A percentile compares a stretch with the other conserved stretches of the same genome.
These are phyloP conservation scores for Geum urbanum DNA, from an alignment of 306 rosid genomes.

Conservation along the genomic window DNA sequence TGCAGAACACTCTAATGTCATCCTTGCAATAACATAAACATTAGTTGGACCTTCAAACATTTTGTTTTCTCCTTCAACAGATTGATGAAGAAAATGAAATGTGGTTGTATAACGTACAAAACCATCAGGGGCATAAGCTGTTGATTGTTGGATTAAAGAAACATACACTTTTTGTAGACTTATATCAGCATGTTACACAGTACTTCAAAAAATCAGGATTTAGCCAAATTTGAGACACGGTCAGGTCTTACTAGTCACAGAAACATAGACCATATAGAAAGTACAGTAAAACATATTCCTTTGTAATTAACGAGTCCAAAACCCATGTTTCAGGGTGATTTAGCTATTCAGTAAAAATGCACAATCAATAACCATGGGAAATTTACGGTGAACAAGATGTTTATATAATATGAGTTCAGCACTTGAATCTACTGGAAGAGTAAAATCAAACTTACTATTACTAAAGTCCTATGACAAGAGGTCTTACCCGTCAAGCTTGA, in stretches of 20 bases:
- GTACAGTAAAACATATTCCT: neutral
- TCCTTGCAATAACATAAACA: neutral
- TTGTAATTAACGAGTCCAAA: neutral
- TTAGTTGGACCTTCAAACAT: neutral
- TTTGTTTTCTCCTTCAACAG: neutral
- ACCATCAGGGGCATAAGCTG: neutral
- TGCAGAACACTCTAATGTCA: neutral
- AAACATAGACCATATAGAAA: neutral
- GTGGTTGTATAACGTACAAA: neutral
- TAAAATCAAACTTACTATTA: neutral
- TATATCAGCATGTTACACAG: neutral
- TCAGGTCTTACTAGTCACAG: neutral
- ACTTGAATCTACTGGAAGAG: neutral
- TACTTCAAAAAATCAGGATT: neutral
- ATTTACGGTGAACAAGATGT: neutral
- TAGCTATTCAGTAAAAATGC: neutral
- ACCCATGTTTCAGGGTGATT: neutral
- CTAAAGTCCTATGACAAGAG: slow-evolving; percentile 7
- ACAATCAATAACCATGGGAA: neutral
- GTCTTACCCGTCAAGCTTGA: slow-evolving; percentile 19
- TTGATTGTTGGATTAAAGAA: neutral
- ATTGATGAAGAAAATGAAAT: neutral
- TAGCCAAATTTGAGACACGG: neutral
- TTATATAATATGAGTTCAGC: neutral
- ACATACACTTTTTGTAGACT: neutral